Base-by-base conservation (phyloP, 441 rosid genomes). In the Macaranga tanarius region DNA sequence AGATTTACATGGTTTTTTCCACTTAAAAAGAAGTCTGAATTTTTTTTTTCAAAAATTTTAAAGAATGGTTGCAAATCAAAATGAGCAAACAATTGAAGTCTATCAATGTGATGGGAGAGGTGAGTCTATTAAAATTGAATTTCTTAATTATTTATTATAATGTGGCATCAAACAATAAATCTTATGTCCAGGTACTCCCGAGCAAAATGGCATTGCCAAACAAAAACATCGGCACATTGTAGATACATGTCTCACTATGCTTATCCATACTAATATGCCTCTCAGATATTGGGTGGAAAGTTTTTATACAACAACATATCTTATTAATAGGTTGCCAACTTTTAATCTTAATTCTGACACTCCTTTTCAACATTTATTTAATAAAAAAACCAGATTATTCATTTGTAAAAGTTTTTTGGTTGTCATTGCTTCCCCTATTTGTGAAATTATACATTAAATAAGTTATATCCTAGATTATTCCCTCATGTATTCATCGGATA, bases 61-160 rank as follows among this genome's bases (percentile, higher is more conserved):
- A 48, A 59, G 44, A 13, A 3, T 58, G 11, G 10, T 75, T 4
- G 69, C 22, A n/a, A 75, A 61, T 26, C 69, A 50, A 23, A 12
- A 63, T 40, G 70, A 73, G 0, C 54, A 20, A 19, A 67, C 48
- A 13, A 68, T 40, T 0, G 63, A 72, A 63, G 12, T 0, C 0
- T 68, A 61, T 11, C 73, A 75, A 62, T 51, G 62, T 61, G 69
- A 69, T 45, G 38, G 23, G 0, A 72, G 67, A 0, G 56, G n/a
- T 48, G 67, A 26, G 60, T 66, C 2, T 67, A n/a, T 17, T 7
- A 10, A 5, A 0, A 12, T 0, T 0, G 12, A 23, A 10, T 61
- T 69, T 40, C 1, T 61, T 40, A 10, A 51, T 0, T 20, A 62
- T 4, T 4, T 61, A 1, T 9, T 0, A 0, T 12, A n/a, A 0